A percentile compares a stretch with the other conserved stretches of the same genome.
Evolutionary conservation across 805 yeast species (phyloP).

Genomic region (Lipomyces yamadae): DNA sequence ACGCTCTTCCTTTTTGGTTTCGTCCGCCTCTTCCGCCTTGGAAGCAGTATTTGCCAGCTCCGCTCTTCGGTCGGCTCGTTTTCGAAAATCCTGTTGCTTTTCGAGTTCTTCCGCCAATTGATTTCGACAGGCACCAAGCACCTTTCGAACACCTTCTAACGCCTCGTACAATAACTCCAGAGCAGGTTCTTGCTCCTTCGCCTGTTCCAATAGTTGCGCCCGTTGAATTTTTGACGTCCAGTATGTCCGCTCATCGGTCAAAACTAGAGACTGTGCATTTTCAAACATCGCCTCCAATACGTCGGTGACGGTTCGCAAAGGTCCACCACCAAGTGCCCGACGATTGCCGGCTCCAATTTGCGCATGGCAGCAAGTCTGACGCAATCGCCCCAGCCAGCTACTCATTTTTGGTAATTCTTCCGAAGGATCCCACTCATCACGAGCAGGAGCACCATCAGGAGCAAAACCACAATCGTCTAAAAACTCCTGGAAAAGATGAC

Average conservation of each 20-base stretch:
- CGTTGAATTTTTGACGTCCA: constrained; percentile 56
- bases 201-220: constrained; percentile 73
- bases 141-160: constrained; percentile 44
- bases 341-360: constrained; percentile 42
- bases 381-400: constrained; percentile 67
- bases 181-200: constrained; percentile 58
- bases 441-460: constrained; percentile 29
- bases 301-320: constrained; percentile 61
- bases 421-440: constrained; percentile 31
- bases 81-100: constrained; percentile 32
- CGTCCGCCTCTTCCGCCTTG: constrained; percentile 22
- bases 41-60: constrained; percentile 5
- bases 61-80: constrained; percentile 21
- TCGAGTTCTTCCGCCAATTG: constrained; percentile 36
- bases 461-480: constrained; percentile 55
- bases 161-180: constrained; percentile 53
- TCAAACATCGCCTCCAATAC: constrained; percentile 69
- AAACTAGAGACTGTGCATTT: constrained; percentile 57
- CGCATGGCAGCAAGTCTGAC: constrained; percentile 87
- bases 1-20: constrained; percentile 33
- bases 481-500: constrained; percentile 65
- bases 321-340: constrained; percentile 43
- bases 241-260: constrained; percentile 55
- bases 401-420: constrained; percentile 48
- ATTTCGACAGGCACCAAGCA: constrained; percentile 37